These are phyloP conservation scores for Amphichorda felina DNA, from an alignment of 2,329 filamentous ascomycete genomes.

Conservation along the genomic window DNA sequence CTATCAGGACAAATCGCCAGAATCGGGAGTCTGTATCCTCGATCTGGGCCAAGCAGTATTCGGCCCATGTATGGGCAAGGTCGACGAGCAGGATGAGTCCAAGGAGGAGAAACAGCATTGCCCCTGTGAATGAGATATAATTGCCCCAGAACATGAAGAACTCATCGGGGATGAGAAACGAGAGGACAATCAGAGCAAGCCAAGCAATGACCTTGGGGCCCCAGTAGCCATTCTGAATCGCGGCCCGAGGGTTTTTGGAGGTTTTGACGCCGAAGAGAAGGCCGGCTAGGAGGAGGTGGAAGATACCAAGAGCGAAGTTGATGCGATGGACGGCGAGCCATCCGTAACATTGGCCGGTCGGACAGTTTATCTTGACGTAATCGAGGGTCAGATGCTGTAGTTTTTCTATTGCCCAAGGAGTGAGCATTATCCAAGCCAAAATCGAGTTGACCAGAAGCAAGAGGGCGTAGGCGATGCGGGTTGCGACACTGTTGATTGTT, in stretches of 20 bases:
- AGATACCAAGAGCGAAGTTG: conserved; percentile 92
- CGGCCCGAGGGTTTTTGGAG: conserved; percentile 77
- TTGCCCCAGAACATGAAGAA: conserved; percentile 97
- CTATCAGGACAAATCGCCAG: conserved; percentile 82
- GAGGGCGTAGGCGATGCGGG: conserved; percentile 90
- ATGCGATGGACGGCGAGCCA: conserved; percentile 96
- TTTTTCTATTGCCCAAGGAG: conserved; percentile 95
- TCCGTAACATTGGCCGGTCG: conserved; percentile 82
- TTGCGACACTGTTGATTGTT: conserved; percentile 60
- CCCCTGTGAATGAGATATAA: conserved; percentile 78
- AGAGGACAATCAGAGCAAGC: conserved; percentile 76
- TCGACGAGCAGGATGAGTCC: conserved; percentile 89
- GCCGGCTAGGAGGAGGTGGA: conserved; percentile 78
- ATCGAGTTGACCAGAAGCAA: conserved; percentile 95
- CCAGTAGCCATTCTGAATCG: conserved; percentile 97
- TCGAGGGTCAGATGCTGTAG: conserved; percentile 84
- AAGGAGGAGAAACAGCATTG: conserved; percentile 86
- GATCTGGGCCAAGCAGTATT: conserved; percentile 89
- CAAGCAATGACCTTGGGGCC: conserved; percentile 89
- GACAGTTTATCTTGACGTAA: conserved; percentile 91
- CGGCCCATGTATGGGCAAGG: conserved; percentile 91
- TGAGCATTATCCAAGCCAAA: conserved; percentile 97
- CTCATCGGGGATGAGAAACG: conserved; percentile 87
- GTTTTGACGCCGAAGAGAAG: conserved; percentile 78
- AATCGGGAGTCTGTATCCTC: conserved; percentile 74